A percentile compares a stretch with the other conserved stretches of the same genome.
Evolutionary conservation across 208 protist species (phyloP).

Genomic region (Crithidia acanthocephali): DNA sequence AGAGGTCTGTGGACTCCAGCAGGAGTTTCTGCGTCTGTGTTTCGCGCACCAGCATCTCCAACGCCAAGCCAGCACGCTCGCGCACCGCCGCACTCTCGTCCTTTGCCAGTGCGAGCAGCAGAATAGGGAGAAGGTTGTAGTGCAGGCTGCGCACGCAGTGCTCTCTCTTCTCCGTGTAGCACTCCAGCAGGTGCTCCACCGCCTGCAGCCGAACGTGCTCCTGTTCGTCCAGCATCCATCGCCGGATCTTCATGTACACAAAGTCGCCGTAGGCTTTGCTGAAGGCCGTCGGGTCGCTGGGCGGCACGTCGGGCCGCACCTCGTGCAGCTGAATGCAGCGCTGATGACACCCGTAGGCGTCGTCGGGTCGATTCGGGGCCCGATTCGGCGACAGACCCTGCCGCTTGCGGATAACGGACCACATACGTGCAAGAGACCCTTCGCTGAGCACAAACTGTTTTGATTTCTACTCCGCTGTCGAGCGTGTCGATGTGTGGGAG

Average conservation of each 20-base stretch:
- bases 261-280: constrained; percentile 71
- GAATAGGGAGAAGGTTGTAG: constrained; percentile 55
- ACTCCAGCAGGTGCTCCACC: constrained; percentile 64
- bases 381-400: constrained; percentile 55
- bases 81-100: constrained; percentile 73
- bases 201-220: constrained; percentile 60
- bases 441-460: no score
- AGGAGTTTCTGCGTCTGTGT: constrained; percentile 48
- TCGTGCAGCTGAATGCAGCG: constrained; percentile 78
- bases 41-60: constrained; percentile 70
- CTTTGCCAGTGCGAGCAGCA: constrained; percentile 58
- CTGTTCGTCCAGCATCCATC: constrained; percentile 70
- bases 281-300: constrained; percentile 62
- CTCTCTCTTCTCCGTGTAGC: constrained; percentile 76
- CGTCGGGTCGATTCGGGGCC: constrained; percentile 11
- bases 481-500: no score
- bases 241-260: constrained; percentile 71
- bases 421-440: constrained; percentile 42
- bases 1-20: constrained; percentile 36
- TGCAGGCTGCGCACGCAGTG: constrained; percentile 57
- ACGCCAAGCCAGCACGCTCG: constrained; percentile 57
- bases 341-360: constrained; percentile 53
- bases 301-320: constrained; percentile 60
- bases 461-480: no score
- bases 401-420: constrained; percentile 67